phyloP scores from a whole-genome alignment of 306 rosid genomes.

The Medicago ruthenica region DNA sequence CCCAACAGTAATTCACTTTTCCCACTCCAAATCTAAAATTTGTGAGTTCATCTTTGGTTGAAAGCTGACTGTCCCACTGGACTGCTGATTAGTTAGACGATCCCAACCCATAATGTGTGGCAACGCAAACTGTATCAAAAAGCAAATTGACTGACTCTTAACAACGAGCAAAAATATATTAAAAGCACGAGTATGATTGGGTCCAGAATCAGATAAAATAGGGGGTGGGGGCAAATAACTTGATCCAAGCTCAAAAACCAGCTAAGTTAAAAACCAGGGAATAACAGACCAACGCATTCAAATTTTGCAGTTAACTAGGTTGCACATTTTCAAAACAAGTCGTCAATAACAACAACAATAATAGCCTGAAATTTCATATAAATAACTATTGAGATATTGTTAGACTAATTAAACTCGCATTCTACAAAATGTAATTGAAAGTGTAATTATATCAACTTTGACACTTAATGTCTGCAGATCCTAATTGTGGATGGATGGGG shows the following conservation, averaged over 20 bases:
- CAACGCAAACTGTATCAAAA: slow-evolving; percentile 72
- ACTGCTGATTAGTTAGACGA: slow-evolving; percentile 52
- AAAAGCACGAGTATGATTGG: not conserved
- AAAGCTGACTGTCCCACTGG: slow-evolving; percentile 31
- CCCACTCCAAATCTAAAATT: slow-evolving; percentile 74
- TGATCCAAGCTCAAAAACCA: slow-evolving; percentile 12
- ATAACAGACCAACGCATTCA: not conserved
- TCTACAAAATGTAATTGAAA: not conserved
- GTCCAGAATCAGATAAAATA: not conserved
- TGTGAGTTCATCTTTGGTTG: slow-evolving; percentile 48
- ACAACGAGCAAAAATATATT: slow-evolving; percentile 9
- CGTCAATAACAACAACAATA: not conserved
- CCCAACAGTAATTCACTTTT: slow-evolving; percentile 54
- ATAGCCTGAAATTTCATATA: not conserved
- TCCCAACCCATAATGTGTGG: slow-evolving; percentile 96
- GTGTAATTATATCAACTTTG: slow-evolving; percentile 4
- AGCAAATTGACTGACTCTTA: slow-evolving; percentile 13
- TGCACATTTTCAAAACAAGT: not conserved
- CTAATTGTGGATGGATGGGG: not conserved
- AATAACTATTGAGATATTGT: not conserved
- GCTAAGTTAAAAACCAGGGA: not conserved
- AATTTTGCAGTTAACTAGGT: not conserved
- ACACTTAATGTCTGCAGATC: not conserved
- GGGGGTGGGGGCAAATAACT: not conserved
- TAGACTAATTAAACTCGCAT: not conserved